Percentiles rank a stretch among this genome's conserved stretches.
phyloP scores from a whole-genome alignment of 2,329 filamentous ascomycete species.

The Cordyceps pruinosa region DNA sequence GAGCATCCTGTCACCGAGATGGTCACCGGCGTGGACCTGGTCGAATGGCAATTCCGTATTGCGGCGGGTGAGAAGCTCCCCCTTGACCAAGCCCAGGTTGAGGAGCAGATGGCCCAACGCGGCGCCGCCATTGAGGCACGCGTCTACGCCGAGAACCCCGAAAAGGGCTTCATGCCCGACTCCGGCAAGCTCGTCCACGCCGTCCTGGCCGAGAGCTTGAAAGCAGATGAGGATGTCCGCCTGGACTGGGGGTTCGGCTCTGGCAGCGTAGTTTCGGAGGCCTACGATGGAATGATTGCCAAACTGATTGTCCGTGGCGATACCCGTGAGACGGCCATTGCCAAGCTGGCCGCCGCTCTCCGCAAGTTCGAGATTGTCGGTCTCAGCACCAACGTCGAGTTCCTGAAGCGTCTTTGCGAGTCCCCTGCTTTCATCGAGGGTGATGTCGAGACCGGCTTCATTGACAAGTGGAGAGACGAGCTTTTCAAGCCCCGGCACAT shows the following conservation, averaged over 20 bases:
- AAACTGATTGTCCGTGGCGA: slow-evolving; percentile 89
- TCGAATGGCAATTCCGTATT: slow-evolving; percentile 91
- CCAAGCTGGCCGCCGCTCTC: slow-evolving; percentile 72
- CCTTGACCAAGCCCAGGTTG: slow-evolving; percentile 56
- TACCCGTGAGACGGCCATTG: slow-evolving; percentile 71
- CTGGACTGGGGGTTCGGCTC: slow-evolving; percentile 91
- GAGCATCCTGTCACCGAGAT: slow-evolving; percentile 86
- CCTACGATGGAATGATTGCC: slow-evolving; percentile 98
- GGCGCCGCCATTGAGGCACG: slow-evolving; percentile 92
- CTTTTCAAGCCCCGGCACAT: slow-evolving; percentile 62
- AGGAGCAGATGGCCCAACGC: slow-evolving; percentile 62
- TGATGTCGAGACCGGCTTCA: slow-evolving; percentile 92
- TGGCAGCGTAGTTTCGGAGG: slow-evolving; percentile 86
- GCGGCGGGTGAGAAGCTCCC: slow-evolving; percentile 52
- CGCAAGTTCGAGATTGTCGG: slow-evolving; percentile 90
- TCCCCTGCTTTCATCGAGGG: slow-evolving; percentile 77
- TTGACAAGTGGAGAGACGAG: slow-evolving; percentile 76
- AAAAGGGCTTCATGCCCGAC: slow-evolving; percentile 86
- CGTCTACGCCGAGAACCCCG: slow-evolving; percentile 94
- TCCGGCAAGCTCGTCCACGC: slow-evolving; percentile 84
- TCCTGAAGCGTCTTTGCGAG: slow-evolving; percentile 79
- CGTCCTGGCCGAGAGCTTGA: slow-evolving; percentile 57
- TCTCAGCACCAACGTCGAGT: slow-evolving; percentile 92
- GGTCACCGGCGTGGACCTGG: slow-evolving; percentile 66
- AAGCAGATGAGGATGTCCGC: slow-evolving; percentile 63